phyloP scores from a whole-genome alignment of 768 basidiomycete species.

The Agrocybe pediades region DNA sequence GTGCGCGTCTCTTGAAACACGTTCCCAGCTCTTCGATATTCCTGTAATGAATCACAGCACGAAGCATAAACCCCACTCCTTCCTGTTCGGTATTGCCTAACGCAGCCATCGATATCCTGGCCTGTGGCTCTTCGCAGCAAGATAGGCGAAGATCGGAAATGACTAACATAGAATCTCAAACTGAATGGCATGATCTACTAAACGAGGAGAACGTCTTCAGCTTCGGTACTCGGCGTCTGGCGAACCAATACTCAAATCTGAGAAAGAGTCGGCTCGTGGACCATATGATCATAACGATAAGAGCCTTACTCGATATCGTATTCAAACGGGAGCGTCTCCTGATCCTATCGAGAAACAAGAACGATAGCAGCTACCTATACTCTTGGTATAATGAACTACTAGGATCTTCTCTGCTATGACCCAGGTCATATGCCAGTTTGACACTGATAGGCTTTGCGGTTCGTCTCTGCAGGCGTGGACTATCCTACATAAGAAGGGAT shows the following conservation, averaged over 20 bases:
- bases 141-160: background rate
- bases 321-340: no score
- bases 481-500: no score
- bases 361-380: no score
- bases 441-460: no score
- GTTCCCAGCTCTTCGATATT: background rate
- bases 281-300: background rate
- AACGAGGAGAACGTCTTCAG: no score
- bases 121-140: constrained; percentile 1
- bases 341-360: no score
- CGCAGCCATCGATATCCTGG: background rate
- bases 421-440: no score
- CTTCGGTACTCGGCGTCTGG: background rate
- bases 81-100: background rate
- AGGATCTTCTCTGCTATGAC: no score
- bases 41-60: constrained; percentile 1
- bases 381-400: no score
- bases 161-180: background rate
- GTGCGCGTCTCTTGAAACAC: background rate
- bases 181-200: no score
- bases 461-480: no score
- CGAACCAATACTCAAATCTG: background rate
- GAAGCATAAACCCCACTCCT: background rate
- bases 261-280: background rate
- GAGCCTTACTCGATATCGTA: no score